A percentile compares a stretch with the other conserved stretches of the same genome.
phyloP scores from a whole-genome alignment of 2,329 filamentous ascomycete genomes.

The Alternaria tenuissima region DNA sequence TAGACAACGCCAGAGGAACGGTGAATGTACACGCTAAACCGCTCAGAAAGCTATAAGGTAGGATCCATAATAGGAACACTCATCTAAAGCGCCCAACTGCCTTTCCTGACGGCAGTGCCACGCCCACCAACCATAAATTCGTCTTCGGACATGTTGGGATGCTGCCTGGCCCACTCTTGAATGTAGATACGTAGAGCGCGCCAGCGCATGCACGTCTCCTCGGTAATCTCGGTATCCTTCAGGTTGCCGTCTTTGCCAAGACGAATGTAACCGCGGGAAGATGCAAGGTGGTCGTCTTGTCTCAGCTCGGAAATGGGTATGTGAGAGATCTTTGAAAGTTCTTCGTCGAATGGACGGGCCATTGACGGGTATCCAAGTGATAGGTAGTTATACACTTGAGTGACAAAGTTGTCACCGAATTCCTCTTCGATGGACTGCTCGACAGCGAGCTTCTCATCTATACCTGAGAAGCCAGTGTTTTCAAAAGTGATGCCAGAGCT shows the following conservation, averaged over 20 bases:
- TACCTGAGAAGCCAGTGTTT: conserved; percentile 49
- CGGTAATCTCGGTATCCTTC: conserved; percentile 59
- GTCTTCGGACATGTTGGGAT: conserved; percentile 69
- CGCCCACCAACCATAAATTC: conserved; percentile 40
- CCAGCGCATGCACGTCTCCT: conserved; percentile 75
- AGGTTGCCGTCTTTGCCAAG: conserved; percentile 57
- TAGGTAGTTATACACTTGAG: conserved; percentile 96
- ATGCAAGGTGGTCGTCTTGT: conserved; percentile 71
- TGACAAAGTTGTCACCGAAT: conserved; percentile 85
- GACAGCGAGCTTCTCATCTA: conserved; percentile 52
- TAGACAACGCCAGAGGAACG: conserved; percentile 2
- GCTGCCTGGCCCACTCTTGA: conserved; percentile 86
- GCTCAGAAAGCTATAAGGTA: conserved; percentile 20
- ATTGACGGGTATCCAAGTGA: conserved; percentile 90
- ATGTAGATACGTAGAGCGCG: conserved; percentile 84
- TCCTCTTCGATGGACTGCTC: conserved; percentile 66
- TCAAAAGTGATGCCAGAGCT: conserved; percentile 25
- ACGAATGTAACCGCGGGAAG: conserved; percentile 76
- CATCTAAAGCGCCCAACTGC: conserved; percentile 56
- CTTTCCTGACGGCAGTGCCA: conserved; percentile 57
- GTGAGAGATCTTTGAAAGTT: conserved; percentile 81
- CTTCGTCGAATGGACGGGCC: conserved; percentile 82
- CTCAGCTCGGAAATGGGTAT: conserved; percentile 74
- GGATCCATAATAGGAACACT: not conserved
- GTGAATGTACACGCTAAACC: conserved; percentile 28